Evolutionary conservation across 1,284 basidiomycete species (phyloP), one percentile per base, ranked within the genome.

Genomic region (Ganoderma lucidum): DNA sequence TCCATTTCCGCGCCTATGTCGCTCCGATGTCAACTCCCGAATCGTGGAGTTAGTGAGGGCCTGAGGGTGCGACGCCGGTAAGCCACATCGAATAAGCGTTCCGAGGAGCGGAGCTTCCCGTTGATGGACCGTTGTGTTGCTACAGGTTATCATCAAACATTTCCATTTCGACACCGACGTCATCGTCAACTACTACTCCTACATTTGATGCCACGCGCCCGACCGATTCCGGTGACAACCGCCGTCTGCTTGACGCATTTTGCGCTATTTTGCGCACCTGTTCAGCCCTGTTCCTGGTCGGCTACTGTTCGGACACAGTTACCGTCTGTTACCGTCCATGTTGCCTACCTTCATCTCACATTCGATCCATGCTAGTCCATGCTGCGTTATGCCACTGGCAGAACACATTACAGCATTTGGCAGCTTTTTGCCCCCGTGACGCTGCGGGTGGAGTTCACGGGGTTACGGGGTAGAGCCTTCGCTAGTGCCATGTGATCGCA

Each of bases 401-500:
- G 35, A 35, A 35, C 35, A 10, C 6, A 19, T n/a, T 61, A 28
- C 37, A n/a, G 56, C 56, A n/a, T 35, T 23, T 59, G 32, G 35
- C 59, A n/a, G 23, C 17, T 15, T 28, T n/a, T 5, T 41, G 59
- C 39, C 42, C 59, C 23, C 39, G 59, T 61, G 39, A 61, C 23
- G 56, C 55, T 44, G 15, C 35, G 60, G 51, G 71, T 70, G 69
- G 69, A 70, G 71, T 58, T 44, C 71, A 70, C 69, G 70, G 53
- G 53, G 69, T 70, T 58, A 51, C 64, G 68, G 64, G 15, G 64
- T 44, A 65, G 68, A 73, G 68, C 63, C 66, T 66, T 53, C 30
- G 42, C 62, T 60, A 37, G 42, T 51, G 44, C 62, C 72, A 61
- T 70, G 72, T 73, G 72, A 73, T 68, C 70, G 66, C 65, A 10